These are phyloP conservation scores for Lactifluus hygrophoroides DNA, from an alignment of 768 basidiomycete species.

Conservation along the genomic window DNA sequence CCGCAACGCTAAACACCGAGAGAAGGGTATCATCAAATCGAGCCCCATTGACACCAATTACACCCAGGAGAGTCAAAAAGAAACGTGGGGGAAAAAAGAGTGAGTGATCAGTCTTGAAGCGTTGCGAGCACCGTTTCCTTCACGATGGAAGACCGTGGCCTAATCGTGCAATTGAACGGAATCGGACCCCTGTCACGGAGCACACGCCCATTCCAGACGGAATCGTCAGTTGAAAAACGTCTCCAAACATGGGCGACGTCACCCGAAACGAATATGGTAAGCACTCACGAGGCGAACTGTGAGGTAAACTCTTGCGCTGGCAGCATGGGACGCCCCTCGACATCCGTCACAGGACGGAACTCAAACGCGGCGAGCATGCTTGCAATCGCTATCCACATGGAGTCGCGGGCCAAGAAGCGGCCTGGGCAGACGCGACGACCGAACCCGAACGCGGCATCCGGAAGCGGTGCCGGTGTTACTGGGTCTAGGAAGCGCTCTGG, in stretches of 20 bases:
- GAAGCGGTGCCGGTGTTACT: not conserved
- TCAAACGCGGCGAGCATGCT: conserved; percentile 11
- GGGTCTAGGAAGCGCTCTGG: conserved; percentile 12
- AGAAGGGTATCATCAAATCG: no score
- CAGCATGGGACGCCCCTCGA: not conserved
- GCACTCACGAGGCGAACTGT: conserved; percentile 1
- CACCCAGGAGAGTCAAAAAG: no score
- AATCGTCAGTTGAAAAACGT: not conserved
- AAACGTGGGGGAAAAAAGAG: no score
- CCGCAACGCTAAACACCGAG: no score
- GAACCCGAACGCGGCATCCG: conserved; percentile 5
- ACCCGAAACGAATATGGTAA: no score
- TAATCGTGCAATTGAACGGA: conserved; percentile 9
- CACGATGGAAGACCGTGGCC: not conserved
- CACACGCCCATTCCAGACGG: not conserved
- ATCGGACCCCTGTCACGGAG: conserved; percentile 1
- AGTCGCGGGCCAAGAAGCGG: not conserved
- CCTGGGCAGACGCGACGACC: conserved; percentile 11
- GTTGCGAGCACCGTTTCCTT: not conserved
- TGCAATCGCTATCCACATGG: not conserved
- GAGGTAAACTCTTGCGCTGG: conserved; percentile 1
- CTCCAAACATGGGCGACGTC: not conserved
- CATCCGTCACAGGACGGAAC: conserved; percentile 6
- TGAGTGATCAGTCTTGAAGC: no score
- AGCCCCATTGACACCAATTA: no score